Percentiles rank a stretch among this genome's conserved stretches.
These are phyloP conservation scores for Fusarium illudens DNA, from an alignment of 2,329 filamentous ascomycete genomes.

Conservation along the genomic window DNA sequence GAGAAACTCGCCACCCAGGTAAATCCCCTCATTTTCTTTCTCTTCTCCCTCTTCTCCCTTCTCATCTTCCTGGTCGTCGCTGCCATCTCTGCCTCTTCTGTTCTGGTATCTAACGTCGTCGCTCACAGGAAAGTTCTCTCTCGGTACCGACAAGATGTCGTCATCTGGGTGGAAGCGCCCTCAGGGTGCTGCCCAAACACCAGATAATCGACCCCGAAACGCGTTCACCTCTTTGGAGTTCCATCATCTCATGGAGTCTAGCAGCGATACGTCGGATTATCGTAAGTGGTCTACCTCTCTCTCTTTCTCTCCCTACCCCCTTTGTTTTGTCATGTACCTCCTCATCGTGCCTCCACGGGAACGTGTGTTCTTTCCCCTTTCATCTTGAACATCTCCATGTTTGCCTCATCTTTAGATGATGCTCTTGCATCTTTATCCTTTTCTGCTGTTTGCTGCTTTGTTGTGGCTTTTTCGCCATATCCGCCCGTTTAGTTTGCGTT, in stretches of 20 bases:
- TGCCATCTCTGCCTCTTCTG: not conserved
- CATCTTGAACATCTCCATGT: not conserved
- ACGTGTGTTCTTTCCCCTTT: not conserved
- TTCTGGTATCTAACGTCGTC: not conserved
- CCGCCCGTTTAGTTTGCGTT: not conserved
- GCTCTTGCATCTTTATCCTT: not conserved
- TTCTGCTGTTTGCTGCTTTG: not conserved
- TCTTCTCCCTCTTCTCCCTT: not conserved
- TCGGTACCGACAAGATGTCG: slow-evolving; percentile 9
- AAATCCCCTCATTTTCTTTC: not conserved
- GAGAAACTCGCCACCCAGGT: slow-evolving; percentile 9
- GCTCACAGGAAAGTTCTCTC: not conserved
- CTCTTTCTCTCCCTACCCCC: not conserved
- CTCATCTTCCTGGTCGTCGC: not conserved
- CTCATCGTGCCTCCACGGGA: not conserved
- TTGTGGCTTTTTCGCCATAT: not conserved
- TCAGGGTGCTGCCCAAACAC: not conserved
- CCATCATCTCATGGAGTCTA: not conserved
- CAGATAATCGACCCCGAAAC: slow-evolving; percentile 8
- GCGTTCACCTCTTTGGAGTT: slow-evolving; percentile 10
- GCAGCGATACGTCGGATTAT: not conserved
- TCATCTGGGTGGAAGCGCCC: slow-evolving; percentile 13
- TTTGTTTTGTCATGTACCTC: not conserved
- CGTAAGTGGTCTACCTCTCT: slow-evolving; percentile 10
- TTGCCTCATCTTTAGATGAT: not conserved